These are phyloP conservation scores for Patellifolia procumbens DNA, from an alignment of 179 eudicot genomes.

Conservation along the genomic window DNA sequence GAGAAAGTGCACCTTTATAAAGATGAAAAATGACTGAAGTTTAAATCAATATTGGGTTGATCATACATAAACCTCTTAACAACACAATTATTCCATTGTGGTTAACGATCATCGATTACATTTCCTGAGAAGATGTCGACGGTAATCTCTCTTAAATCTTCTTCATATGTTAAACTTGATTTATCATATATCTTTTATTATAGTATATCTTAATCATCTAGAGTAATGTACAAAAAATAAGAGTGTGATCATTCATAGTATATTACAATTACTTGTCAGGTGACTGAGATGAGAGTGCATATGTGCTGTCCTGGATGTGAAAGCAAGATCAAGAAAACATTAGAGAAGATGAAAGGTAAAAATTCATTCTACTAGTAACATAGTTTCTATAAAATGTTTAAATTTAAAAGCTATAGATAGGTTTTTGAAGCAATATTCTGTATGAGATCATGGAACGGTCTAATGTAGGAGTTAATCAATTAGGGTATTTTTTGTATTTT, in stretches of 20 bases:
- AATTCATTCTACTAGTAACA: too few species aligned
- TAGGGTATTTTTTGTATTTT: too few species aligned
- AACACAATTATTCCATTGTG: not conserved
- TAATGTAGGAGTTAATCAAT: too few species aligned
- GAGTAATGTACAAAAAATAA: not conserved
- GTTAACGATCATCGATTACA: not conserved
- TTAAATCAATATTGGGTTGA: not conserved
- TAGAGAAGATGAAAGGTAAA: conserved; percentile 67
- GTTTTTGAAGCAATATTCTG: too few species aligned
- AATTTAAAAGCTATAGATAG: not conserved
- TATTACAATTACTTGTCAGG: conserved; percentile 34
- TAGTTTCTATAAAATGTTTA: too few species aligned
- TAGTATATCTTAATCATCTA: too few species aligned
- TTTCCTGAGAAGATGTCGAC: conserved; percentile 22
- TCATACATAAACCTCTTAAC: not conserved
- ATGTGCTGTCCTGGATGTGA: conserved; percentile 78
- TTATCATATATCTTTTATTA: not conserved
- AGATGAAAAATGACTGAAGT: not conserved
- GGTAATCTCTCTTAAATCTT: conserved; percentile 4
- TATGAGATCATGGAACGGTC: too few species aligned
- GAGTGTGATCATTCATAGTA: not conserved
- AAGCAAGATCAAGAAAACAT: conserved; percentile 59
- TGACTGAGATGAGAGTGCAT: conserved; percentile 70
- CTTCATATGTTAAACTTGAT: not conserved
- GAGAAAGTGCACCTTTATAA: not conserved